phyloP scores from a whole-genome alignment of 2,329 filamentous ascomycete genomes.

The Anisogramma anomala region DNA sequence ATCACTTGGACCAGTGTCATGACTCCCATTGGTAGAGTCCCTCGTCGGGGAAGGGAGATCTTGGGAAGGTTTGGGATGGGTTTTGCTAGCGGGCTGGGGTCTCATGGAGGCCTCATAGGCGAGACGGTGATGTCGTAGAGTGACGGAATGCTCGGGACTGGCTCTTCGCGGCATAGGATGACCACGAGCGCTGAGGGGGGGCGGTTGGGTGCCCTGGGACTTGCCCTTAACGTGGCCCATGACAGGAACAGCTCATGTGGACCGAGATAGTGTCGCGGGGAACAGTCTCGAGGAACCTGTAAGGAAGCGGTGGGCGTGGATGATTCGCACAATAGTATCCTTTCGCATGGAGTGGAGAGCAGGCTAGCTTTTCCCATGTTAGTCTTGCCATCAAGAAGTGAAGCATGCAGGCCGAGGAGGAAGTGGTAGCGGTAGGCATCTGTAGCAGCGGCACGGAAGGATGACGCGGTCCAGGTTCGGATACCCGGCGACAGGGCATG shows the following conservation, averaged over 20 bases:
- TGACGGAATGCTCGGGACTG: conserved; percentile 35
- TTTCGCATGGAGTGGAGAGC: not conserved
- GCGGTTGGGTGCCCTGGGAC: conserved; percentile 18
- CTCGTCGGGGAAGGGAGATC: conserved; percentile 20
- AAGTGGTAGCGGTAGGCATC: not conserved
- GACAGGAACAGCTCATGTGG: too few species aligned
- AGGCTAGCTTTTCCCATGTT: not conserved
- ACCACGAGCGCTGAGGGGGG: conserved; percentile 19
- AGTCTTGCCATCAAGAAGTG: too few species aligned
- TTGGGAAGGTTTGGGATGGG: too few species aligned
- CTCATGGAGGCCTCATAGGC: conserved; percentile 29
- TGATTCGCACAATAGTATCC: not conserved
- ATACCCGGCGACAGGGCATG: too few species aligned
- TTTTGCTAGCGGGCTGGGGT: conserved; percentile 10
- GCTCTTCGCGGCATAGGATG: conserved; percentile 34
- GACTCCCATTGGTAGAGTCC: conserved; percentile 39
- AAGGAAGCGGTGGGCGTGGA: not conserved
- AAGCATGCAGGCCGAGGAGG: not conserved
- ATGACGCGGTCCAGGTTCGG: too few species aligned
- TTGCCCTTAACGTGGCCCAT: conserved; percentile 23
- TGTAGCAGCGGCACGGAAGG: not conserved
- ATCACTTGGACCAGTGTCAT: conserved; percentile 37
- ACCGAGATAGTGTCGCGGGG: too few species aligned
- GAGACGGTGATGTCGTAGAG: conserved; percentile 34
- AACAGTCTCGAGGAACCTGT: too few species aligned